Conservation (phyloP, 805 yeast genomes). For the Clavispora carvajalis region DNA sequence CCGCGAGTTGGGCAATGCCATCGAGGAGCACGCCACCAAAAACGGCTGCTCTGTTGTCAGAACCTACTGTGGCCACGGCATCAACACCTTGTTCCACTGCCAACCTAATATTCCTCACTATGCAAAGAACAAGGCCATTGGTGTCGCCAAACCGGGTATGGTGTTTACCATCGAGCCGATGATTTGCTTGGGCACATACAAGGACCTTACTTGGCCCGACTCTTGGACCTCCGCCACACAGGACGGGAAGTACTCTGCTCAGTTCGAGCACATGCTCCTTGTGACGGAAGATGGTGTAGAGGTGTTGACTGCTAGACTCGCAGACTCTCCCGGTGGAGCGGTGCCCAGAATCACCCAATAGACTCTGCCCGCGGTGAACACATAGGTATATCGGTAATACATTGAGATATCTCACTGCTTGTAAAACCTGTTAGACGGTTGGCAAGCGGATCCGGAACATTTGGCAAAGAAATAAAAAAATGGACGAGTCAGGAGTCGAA, state of each 20-base stretch:
- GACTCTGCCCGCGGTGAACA: not conserved
- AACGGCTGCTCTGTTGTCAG: slow-evolving; percentile 83
- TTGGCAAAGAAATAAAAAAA: too few relatives aligned
- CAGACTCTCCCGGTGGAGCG: slow-evolving; percentile 87
- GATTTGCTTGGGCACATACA: slow-evolving; percentile 80
- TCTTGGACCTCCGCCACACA: slow-evolving; percentile 92
- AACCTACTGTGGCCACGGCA: slow-evolving; percentile 92
- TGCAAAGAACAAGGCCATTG: slow-evolving; percentile 87
- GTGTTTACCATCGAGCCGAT: slow-evolving; percentile 97
- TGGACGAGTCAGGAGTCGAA: slow-evolving; percentile 76
- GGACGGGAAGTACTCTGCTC: slow-evolving; percentile 89
- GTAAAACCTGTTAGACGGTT: too few relatives aligned
- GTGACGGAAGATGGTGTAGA: slow-evolving; percentile 94
- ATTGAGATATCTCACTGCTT: too few relatives aligned
- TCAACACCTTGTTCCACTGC: slow-evolving; percentile 79
- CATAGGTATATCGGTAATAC: too few relatives aligned
- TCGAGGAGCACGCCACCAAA: slow-evolving; percentile 78
- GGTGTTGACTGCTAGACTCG: slow-evolving; percentile 76
- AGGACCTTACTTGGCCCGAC: slow-evolving; percentile 91
- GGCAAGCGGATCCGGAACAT: too few relatives aligned
- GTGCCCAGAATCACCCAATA: slow-evolving; percentile 40
- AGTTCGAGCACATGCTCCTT: slow-evolving; percentile 88
- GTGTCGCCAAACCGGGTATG: slow-evolving; percentile 93
- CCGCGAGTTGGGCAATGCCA: slow-evolving; percentile 80
- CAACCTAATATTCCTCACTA: slow-evolving; percentile 93